Evolutionary conservation across 2,329 filamentous ascomycete species (phyloP), one percentile per base, ranked within the genome.

Genomic region (Fusarium sp.): DNA sequence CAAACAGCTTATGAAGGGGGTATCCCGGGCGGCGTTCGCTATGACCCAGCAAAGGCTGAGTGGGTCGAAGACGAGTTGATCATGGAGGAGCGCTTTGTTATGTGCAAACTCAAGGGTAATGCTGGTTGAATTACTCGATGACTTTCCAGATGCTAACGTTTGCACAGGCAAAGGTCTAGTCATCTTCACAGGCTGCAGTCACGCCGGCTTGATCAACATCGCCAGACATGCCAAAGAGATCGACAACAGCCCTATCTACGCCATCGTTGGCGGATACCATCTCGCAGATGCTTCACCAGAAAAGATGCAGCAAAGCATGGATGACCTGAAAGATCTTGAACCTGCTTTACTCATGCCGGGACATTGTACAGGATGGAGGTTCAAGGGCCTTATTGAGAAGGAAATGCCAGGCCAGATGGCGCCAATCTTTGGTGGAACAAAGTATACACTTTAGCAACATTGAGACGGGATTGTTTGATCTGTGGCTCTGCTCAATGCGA

Each of bases 341-440:
- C 50, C 38, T 6, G 28, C 4, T 24, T 20, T 54, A 8, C 28
- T 54, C 5, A 54, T 54, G 50, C 50, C 50, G 0, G 50, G 50
- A 3, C 50, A 46, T 24, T 53, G 49, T 33, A 53, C 49, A 13
- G 49, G 49, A 11, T 54, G 50, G 50, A 54, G 50, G 13, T 54
- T 54, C 1, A 54, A 54, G 18, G 38, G 38, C 0, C 18, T 54
- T 15, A 33, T 54, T 18, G 50, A 54, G 18, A 54, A 18, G 8
- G 50, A 54, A n/a, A 54, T 54, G 50, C 28, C 50, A 7, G 28
- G 38, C 6, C 50, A 54, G 1, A 54, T 54, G 38, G 50, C 38
- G 26, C 50, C 50, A 0, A 33, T 54, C 2, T 54, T 54, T 11
- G 38, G 38, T 3, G 50, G 38, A 6, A 46, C 50, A 11, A 54